Conservation (phyloP, 257 asterid species). For the Anisodus acutangulus region DNA sequence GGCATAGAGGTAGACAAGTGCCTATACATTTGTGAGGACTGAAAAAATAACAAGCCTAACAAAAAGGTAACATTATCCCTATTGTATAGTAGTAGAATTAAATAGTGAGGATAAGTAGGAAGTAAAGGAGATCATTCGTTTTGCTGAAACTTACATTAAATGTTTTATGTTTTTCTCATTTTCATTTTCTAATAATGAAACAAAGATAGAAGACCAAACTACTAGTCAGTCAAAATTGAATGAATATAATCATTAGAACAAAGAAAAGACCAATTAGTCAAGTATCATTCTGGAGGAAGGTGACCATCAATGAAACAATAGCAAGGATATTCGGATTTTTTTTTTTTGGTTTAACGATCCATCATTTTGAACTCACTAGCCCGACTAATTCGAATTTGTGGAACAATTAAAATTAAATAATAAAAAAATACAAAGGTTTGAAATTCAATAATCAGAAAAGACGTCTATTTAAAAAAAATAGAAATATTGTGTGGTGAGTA, state of each 20-base stretch:
- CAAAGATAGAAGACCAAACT: conserved; percentile 11
- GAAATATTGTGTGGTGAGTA: too few relatives aligned
- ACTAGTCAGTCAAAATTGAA: not conserved
- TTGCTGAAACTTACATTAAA: not conserved
- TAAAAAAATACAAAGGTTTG: not conserved
- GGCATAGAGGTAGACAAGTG: not conserved
- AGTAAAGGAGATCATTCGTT: not conserved
- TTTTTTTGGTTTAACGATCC: too few relatives aligned
- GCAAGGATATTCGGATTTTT: not conserved
- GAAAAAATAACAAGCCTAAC: conserved; percentile 18
- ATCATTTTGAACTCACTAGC: too few relatives aligned
- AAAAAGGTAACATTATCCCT: conserved; percentile 14
- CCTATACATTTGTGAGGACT: conserved; percentile 17
- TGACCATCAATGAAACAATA: not conserved
- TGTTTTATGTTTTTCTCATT: not conserved
- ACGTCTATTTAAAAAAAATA: too few relatives aligned
- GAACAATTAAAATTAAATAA: too few relatives aligned
- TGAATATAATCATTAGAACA: not conserved
- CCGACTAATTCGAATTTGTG: too few relatives aligned
- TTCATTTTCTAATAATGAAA: not conserved
- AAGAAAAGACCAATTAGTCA: not conserved
- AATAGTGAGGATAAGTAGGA: not conserved
- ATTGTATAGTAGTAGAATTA: not conserved
- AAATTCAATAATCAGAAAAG: not conserved
- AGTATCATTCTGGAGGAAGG: conserved; percentile 24